Evolutionary conservation across 768 basidiomycete species (phyloP), one percentile per base, ranked within the genome.

Genomic region (Russula virescens): DNA sequence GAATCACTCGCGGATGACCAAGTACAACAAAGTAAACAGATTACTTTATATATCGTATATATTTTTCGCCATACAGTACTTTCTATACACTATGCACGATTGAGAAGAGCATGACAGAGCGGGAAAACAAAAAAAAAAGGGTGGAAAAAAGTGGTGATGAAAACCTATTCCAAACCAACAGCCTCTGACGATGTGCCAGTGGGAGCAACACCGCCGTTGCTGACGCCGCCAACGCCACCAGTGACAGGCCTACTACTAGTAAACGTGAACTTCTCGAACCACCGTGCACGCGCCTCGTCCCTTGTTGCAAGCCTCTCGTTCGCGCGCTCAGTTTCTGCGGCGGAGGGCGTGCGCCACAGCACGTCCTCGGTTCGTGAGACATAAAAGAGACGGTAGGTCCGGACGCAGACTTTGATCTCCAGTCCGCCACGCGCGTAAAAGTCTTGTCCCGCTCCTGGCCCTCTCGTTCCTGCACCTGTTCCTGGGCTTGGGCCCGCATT

Each of bases 361-460:
- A 80, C 79, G 64, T 89, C 88, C 67, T 87, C 88, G 49, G 85
- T 85, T 26, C 77, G 70, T 2, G 88, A 77, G 7, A 89, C 88
- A 71, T 85, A 93, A 77, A 94, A 94, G 16, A 93, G 73, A 38
- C 87, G 80, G 72, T 93, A 93, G 10, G 87, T 90, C 61, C 86
- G 80, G 40, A 92, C 80, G 73, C 94, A 96, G 60, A 97, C 83
- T 65, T 88, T 88, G 71, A 91, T 89, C 73, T 92, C 89, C 19
- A 95, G 79, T 3, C 81, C 81, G 35, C 87, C 86, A 13, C 71
- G 69, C 28, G 71, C 68, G 57, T 35, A 67, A 38, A 54, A 73
- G 62, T 21, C 62, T 46, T 46, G 43, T 14, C 13, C n/a, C n/a
- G n/a, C 5, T 28, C 49, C 31, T 26, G 23, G 1, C 2, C 19